Percentiles rank a stretch among this genome's conserved stretches.
Evolutionary conservation across 345 rosid species (phyloP).

Genomic region (Camelina hispida): DNA sequence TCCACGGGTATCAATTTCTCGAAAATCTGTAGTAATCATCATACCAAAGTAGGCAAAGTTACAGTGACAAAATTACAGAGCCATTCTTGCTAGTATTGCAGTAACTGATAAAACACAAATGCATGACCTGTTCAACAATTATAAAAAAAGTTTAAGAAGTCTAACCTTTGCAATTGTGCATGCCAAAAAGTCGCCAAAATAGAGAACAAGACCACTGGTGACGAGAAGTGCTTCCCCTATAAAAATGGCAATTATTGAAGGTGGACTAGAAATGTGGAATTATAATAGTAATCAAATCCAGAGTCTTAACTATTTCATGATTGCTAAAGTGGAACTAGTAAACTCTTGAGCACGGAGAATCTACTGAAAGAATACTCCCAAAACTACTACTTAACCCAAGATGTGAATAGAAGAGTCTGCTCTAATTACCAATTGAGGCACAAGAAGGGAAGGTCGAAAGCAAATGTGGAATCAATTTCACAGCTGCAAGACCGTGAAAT

Average conservation of each 20-base stretch:
- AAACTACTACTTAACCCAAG: conserved; percentile 17
- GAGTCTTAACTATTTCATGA: background rate
- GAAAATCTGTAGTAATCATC: conserved; percentile 50
- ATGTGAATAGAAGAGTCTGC: background rate
- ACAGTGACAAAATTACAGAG: background rate
- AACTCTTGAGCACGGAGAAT: background rate
- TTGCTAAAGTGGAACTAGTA: background rate
- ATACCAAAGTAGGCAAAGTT: background rate
- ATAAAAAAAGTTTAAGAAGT: conserved; percentile 7
- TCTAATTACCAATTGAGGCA: conserved; percentile 77
- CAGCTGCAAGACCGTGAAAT: conserved; percentile 77
- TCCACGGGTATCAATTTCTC: conserved; percentile 52
- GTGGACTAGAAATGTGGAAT: conserved; percentile 4
- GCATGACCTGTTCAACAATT: conserved; percentile 19
- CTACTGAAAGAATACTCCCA: background rate
- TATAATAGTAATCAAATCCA: background rate
- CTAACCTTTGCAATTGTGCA: conserved; percentile 74
- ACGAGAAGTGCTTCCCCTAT: conserved; percentile 88
- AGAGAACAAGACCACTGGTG: conserved; percentile 85
- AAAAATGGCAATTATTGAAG: conserved; percentile 18
- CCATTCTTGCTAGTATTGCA: background rate
- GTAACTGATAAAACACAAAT: background rate
- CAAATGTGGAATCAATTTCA: conserved; percentile 68
- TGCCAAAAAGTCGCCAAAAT: conserved; percentile 86
- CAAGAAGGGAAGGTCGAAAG: conserved; percentile 76